Conservation (phyloP, 225 moss, liverwort and hornwort genomes). For the Thuidium tamariscinum region DNA sequence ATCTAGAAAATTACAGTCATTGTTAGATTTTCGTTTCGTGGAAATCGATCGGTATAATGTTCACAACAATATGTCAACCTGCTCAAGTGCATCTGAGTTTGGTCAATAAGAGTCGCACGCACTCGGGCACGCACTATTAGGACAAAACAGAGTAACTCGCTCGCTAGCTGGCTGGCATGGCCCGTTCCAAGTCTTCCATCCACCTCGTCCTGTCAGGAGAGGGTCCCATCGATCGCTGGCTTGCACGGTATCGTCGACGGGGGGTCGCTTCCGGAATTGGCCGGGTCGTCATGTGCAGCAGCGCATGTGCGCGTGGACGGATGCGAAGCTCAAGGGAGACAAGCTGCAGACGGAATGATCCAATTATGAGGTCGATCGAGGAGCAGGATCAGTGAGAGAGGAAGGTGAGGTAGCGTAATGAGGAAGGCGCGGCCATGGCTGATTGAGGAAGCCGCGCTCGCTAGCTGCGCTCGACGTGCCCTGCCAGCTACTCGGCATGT, state of each 20-base stretch:
- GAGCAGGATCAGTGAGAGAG: background rate
- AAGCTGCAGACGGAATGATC: background rate
- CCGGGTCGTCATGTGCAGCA: background rate
- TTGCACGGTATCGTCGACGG: background rate
- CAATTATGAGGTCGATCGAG: background rate
- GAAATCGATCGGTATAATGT: background rate
- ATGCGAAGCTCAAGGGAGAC: background rate
- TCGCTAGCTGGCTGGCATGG: background rate
- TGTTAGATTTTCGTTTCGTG: background rate
- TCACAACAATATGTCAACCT: background rate
- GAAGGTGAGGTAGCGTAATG: background rate
- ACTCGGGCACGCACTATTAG: background rate
- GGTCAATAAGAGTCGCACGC: background rate
- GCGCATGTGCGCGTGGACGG: slow-evolving; percentile 4
- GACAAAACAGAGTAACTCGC: background rate
- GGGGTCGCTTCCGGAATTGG: background rate
- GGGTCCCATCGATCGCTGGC: background rate
- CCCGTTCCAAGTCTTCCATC: background rate
- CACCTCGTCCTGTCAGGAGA: background rate
- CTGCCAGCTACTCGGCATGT: background rate
- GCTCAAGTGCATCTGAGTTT: background rate
- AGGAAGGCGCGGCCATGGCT: background rate
- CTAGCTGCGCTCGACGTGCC: background rate
- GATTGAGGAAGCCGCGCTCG: background rate
- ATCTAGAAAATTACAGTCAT: background rate